A percentile compares a stretch with the other conserved stretches of the same genome.
phyloP scores from a whole-genome alignment of 1,284 basidiomycete species.

The Irpex lacteus region DNA sequence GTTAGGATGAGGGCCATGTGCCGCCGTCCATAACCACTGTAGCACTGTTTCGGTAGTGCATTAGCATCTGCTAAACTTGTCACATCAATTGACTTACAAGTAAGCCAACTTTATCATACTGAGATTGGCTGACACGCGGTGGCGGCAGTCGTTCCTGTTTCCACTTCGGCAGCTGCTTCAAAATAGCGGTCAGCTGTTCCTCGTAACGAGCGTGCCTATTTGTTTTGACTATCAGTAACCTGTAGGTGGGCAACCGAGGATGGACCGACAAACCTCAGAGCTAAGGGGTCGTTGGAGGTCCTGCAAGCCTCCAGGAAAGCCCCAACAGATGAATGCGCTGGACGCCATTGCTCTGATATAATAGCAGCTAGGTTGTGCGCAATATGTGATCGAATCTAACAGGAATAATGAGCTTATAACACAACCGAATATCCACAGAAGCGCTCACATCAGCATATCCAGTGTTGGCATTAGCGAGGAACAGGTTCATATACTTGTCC shows the following conservation, averaged over 20 bases:
- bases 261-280: conserved; percentile 42
- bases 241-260: conserved; percentile 2
- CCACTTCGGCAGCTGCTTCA: conserved; percentile 61
- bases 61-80: conserved; percentile 15
- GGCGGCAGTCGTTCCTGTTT: conserved; percentile 79
- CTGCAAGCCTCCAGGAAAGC: conserved; percentile 67
- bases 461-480: conserved; percentile 77
- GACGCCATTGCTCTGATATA: conserved; percentile 68
- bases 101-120: conserved; percentile 89
- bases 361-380: conserved; percentile 67
- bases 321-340: conserved; percentile 67
- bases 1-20: conserved; percentile 65
- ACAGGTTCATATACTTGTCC: conserved; percentile 65
- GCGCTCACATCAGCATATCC: conserved; percentile 76
- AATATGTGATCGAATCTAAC: conserved; percentile 69
- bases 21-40: conserved; percentile 77
- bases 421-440: conserved; percentile 2
- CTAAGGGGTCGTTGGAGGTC: conserved; percentile 63
- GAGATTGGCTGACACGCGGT: conserved; percentile 75
- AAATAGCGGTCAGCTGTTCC: conserved; percentile 51
- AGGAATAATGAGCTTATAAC: conserved; percentile 7
- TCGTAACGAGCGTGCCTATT: conserved; percentile 59
- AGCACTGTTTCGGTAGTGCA: conserved; percentile 47
- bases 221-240: conserved; percentile 2
- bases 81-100: conserved; percentile 44